Evolutionary conservation across 2,329 filamentous ascomycete genomes (phyloP).

Genomic region (Pseudogymnoascus sp.): DNA sequence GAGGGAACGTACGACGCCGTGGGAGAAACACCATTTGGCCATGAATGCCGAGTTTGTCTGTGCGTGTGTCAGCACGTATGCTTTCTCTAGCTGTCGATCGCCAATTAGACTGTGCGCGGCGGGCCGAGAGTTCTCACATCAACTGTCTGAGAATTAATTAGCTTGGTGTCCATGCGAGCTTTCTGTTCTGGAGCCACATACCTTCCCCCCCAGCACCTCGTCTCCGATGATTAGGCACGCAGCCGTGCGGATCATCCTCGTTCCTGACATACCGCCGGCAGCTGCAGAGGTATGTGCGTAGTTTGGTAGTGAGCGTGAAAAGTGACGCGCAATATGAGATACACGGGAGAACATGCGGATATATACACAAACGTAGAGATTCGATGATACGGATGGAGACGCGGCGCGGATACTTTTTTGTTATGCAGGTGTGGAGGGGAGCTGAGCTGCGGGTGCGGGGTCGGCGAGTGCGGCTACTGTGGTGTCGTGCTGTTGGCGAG

Average conservation of each 20-base stretch:
- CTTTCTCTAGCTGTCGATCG: constrained; percentile 20
- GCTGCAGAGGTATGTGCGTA: constrained; percentile 39
- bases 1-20: constrained; percentile 48
- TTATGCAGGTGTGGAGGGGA: neutral
- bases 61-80: neutral
- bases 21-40: constrained; percentile 57
- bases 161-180: neutral
- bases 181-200: constrained; percentile 16
- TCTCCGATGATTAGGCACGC: constrained; percentile 95
- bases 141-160: neutral
- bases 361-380: neutral
- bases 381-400: neutral
- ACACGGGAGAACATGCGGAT: constrained; percentile 66
- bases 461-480: neutral
- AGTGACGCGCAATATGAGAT: constrained; percentile 64
- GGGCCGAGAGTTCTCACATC: constrained; percentile 1
- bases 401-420: neutral
- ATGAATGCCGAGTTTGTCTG: constrained; percentile 59
- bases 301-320: constrained; percentile 55
- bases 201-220: constrained; percentile 86
- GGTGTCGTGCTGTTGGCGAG: neutral
- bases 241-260: constrained; percentile 74
- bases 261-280: constrained; percentile 17
- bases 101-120: neutral
- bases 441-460: neutral